Evolutionary conservation across 2,329 filamentous ascomycete species (phyloP), one percentile per base, ranked within the genome.

Genomic region (Xylariaceae sp.): DNA sequence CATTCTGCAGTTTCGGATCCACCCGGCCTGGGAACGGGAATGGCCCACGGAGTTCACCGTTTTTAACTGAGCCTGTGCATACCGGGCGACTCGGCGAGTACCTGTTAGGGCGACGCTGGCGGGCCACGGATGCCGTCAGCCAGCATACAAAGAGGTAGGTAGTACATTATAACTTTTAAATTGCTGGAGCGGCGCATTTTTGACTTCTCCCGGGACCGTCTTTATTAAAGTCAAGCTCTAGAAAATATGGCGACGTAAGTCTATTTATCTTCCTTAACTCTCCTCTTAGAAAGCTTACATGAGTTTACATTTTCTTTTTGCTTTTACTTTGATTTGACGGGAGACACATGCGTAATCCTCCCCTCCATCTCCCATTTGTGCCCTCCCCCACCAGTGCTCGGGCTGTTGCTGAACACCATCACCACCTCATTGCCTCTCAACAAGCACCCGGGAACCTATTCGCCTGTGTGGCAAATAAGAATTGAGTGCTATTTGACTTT

Each of bases 181-280:
- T n/a, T 43, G 39, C 39, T 10, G 15, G 19, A 22, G 15, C 40
- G 13, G 21, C 21, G 19, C 21, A 18, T 45, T 34, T 30, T 16
- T 26, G 16, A 30, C 22, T 43, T 26, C 7, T 19, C 21, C 18
- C 22, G 12, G n/a, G n/a, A n/a, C n/a, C 26, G 26, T 26, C 26
- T 26, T 45, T 18, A 47, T 6, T 10, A 34, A 10, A 32, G 26
- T 8, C 5, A 34, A 34, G 9, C 22, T 19, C 19, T 7, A 41
- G 22, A 47, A 48, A 64, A 51, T 13, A 70, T 70, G 67, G 67
- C 67, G 43, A 68, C 66, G 67, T 67, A 55, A 64, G 65, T 65
- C 26, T 49, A 40, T 50, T 29, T 39, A 37, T 30, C 47, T 16
- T 34, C 2, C 18, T 32, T 32, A n/a, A 18, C n/a, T 36, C 29